Evolutionary conservation across 129 eudicot genomes (phyloP).

Genomic region (Daucus carota): DNA sequence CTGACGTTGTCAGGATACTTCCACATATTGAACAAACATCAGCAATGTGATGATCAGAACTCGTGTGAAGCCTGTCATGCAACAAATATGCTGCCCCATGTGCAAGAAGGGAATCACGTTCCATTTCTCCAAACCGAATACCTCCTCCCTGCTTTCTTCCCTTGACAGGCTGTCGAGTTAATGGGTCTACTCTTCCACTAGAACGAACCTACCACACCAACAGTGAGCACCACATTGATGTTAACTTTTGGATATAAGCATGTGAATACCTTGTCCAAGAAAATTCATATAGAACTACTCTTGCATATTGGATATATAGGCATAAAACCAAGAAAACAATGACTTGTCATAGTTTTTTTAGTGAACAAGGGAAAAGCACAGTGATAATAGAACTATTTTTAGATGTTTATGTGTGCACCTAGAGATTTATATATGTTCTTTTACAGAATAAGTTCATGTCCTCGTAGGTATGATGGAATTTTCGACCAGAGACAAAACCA

Average conservation of each 20-base stretch:
- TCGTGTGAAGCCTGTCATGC: slow-evolving; percentile 77
- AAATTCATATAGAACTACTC: neutral
- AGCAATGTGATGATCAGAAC: slow-evolving; percentile 90
- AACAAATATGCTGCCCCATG: slow-evolving; percentile 91
- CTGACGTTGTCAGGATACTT: slow-evolving; percentile 59
- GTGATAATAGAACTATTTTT: neutral
- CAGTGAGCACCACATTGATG: neutral
- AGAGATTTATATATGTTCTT: neutral
- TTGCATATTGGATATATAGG: neutral
- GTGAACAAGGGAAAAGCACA: neutral
- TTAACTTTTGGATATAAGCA: neutral
- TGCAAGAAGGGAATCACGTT: slow-evolving; percentile 86
- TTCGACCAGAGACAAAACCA: neutral
- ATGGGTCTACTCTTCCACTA: slow-evolving; percentile 73
- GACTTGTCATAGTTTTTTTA: too few species aligned
- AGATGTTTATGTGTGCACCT: neutral
- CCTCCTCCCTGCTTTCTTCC: slow-evolving; percentile 98
- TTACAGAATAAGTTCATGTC: too few species aligned
- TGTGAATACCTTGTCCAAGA: neutral
- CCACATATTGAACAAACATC: slow-evolving; percentile 89
- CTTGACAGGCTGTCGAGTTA: slow-evolving; percentile 85
- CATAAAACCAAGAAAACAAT: neutral
- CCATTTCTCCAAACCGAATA: slow-evolving; percentile 95
- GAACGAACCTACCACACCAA: slow-evolving; percentile 61
- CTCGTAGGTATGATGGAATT: neutral